Conservation (phyloP, 2,329 filamentous ascomycete genomes). For the Cladophialophora carrionii region DNA sequence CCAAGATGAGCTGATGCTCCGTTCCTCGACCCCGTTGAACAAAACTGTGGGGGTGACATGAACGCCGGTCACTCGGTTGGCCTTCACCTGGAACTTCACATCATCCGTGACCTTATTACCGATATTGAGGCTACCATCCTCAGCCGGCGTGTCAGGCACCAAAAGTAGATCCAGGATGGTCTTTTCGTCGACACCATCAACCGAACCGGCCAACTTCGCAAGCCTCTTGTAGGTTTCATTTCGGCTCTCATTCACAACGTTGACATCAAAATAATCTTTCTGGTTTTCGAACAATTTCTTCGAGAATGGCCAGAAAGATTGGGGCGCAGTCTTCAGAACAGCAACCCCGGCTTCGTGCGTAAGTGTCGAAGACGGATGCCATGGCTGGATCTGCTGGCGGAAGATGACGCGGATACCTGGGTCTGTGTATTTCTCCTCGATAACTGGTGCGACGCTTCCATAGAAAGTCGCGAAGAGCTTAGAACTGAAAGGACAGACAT, state of each 20-base stretch:
- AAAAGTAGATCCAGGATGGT: constrained; percentile 69
- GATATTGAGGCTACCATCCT: constrained; percentile 70
- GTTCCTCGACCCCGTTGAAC: constrained; percentile 79
- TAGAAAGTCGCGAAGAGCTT: constrained; percentile 80
- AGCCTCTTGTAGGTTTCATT: constrained; percentile 83
- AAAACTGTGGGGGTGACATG: constrained; percentile 91
- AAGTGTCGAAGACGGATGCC: constrained; percentile 85
- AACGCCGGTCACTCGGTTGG: constrained; percentile 72
- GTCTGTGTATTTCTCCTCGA: constrained; percentile 63
- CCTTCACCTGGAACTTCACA: constrained; percentile 79
- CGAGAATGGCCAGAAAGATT: constrained; percentile 80
- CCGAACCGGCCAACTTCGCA: constrained; percentile 68
- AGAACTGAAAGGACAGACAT: constrained; percentile 78
- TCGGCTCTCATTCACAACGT: constrained; percentile 77
- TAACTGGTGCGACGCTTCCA: constrained; percentile 64
- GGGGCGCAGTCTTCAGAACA: constrained; percentile 70
- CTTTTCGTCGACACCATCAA: constrained; percentile 71
- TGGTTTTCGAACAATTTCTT: constrained; percentile 70
- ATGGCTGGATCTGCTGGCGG: constrained; percentile 89
- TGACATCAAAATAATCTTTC: constrained; percentile 79
- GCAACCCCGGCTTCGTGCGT: constrained; percentile 75
- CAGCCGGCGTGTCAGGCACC: constrained; percentile 68
- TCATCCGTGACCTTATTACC: constrained; percentile 85
- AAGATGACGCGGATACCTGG: constrained; percentile 71
- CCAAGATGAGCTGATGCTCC: constrained; percentile 78